phyloP scores from a whole-genome alignment of 768 basidiomycete genomes.

The Pleurotus pulmonarius region DNA sequence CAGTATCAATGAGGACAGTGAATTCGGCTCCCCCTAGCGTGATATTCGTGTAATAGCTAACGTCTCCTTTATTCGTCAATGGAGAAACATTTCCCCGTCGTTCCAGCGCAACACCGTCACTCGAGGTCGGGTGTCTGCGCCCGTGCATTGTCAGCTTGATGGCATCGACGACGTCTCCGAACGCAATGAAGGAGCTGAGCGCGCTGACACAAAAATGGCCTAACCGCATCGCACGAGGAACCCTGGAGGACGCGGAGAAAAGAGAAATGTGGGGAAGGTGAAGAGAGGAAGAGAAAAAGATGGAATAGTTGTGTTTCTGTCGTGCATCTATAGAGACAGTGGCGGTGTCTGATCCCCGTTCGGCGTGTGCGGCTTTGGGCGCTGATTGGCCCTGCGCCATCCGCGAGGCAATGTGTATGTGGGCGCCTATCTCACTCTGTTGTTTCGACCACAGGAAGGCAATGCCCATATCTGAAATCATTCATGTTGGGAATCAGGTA shows the following conservation, averaged over 20 bases:
- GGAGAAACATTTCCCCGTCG: constrained; percentile 6
- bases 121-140: not conserved
- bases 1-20: constrained; percentile 19
- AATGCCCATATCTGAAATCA: not conserved
- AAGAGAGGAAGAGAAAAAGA: not conserved
- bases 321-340: not conserved
- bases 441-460: not conserved
- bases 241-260: not conserved
- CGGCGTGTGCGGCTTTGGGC: not conserved
- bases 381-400: not conserved
- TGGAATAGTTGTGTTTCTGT: constrained; percentile 1
- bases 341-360: not conserved
- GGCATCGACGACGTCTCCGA: constrained; percentile 4
- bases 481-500: too few relatives aligned
- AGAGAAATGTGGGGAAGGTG: not conserved
- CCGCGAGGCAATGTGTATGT: not conserved
- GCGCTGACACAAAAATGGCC: not conserved
- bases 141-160: not conserved
- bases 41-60: constrained; percentile 16
- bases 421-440: too few relatives aligned
- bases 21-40: constrained; percentile 15
- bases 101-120: not conserved
- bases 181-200: not conserved
- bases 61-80: constrained; percentile 7
- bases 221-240: not conserved